Conservation (phyloP, 202 grass and related monocot species). For the Carex arenaria region DNA sequence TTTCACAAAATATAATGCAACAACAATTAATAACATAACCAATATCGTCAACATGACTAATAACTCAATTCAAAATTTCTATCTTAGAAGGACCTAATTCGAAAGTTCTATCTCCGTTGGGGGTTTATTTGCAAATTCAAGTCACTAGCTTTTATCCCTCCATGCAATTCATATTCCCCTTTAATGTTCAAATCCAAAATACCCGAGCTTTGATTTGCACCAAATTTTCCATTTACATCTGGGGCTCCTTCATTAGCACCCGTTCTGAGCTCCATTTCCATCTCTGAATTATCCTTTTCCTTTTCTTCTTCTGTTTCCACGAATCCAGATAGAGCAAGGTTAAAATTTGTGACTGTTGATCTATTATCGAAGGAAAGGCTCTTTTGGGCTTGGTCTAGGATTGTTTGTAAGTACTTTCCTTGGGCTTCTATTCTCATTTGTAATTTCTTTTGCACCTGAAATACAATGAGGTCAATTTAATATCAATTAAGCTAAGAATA, state of each 20-base stretch:
- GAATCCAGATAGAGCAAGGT: constrained; percentile 64
- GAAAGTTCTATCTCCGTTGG: constrained; percentile 34
- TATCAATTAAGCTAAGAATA: neutral
- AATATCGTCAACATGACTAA: constrained; percentile 12
- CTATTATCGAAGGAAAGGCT: constrained; percentile 54
- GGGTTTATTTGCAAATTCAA: constrained; percentile 44
- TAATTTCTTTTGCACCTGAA: constrained; percentile 91
- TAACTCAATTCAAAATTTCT: constrained; percentile 27
- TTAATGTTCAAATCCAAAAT: constrained; percentile 81
- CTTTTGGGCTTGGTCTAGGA: constrained; percentile 68
- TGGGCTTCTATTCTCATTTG: constrained; percentile 96
- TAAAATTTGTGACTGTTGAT: constrained; percentile 56
- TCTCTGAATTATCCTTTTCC: constrained; percentile 41
- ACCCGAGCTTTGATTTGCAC: constrained; percentile 29
- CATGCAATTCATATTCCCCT: constrained; percentile 49
- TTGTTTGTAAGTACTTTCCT: constrained; percentile 79
- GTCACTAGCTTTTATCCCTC: constrained; percentile 34
- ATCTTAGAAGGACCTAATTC: constrained; percentile 26
- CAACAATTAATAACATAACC: neutral
- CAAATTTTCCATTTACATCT: constrained; percentile 36
- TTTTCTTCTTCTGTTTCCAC: constrained; percentile 49
- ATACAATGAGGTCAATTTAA: neutral
- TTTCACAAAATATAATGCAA: neutral
- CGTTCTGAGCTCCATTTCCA: constrained; percentile 41
- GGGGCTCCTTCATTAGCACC: constrained; percentile 24